Base-by-base conservation (phyloP, 371 early-diverging fungal species). In the Mucor piriformis region DNA sequence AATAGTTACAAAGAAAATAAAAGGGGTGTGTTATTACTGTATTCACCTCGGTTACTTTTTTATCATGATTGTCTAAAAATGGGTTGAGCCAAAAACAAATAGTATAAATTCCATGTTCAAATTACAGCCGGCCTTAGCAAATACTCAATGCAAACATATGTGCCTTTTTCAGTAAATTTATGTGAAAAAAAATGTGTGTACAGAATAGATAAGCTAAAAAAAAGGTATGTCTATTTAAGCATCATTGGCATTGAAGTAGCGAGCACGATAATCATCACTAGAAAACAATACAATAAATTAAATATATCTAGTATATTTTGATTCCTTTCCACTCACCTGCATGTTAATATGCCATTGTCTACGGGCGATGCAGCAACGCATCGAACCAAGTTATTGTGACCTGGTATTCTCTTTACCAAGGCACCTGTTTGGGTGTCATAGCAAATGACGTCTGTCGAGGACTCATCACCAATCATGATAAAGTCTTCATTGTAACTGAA, bases 401-500 rank as follows among this genome's bases (percentile, higher is more conserved):
- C 79, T 3, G 77, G 55, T 11, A 79, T 69, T 38, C 77, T 71
- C 44, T 75, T 79, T 12, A 87, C 52, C 12, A 87, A 61, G 3
- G 48, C 54, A 24, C 84, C 89, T 1, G 84, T 86, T 25, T 83
- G 75, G 0, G 91, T 77, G 57, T 89, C 88, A 85, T 88, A 91
- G 65, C 79, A 79, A 21, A 82, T 67, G 16, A 88, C 81, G 24
- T 82, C 73, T 59, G 83, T 83, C 6, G 83, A 77, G 29, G 69
- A 68, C 60, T 91, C 92, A 70, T 94, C 94, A 20, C 88, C 79
- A 52, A 84, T 85, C 49, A 95, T 54, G 6, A 96, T 90, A 68
- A 76, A 85, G 18, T 86, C 84, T 70, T 95, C 95, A 71, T 91
- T 90, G 63, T 84, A 81, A 11, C 83, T 85, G 57, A 93, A 88